A percentile compares a stretch with the other conserved stretches of the same genome.
Evolutionary conservation across 2,329 filamentous ascomycete genomes (phyloP).

Genomic region (Macroventuria anomochaeta): DNA sequence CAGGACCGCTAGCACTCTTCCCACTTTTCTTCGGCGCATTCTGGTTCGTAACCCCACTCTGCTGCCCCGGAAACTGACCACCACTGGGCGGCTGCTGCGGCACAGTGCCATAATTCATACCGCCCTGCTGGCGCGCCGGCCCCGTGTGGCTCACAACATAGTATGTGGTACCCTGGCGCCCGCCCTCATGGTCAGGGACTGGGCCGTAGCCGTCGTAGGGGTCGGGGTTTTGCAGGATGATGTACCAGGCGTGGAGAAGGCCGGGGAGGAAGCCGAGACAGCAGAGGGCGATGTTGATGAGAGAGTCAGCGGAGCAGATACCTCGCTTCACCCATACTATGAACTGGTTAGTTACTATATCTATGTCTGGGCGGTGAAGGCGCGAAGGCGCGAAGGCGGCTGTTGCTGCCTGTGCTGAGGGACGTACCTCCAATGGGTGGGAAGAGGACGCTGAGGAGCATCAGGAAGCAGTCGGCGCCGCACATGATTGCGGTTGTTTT

Average conservation of each 20-base stretch:
- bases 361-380: not conserved
- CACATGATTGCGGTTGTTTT: conserved; percentile 56
- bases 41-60: conserved; percentile 44
- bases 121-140: conserved; percentile 48
- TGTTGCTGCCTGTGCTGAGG: no score
- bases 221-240: conserved; percentile 90
- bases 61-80: conserved; percentile 53
- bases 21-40: conserved; percentile 25
- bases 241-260: conserved; percentile 96
- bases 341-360: conserved; percentile 15
- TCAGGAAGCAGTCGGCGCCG: conserved; percentile 66
- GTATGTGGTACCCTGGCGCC: conserved; percentile 36
- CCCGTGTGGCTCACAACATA: conserved; percentile 37
- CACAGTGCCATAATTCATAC: conserved; percentile 52
- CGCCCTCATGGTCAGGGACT: conserved; percentile 60
- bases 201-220: conserved; percentile 66
- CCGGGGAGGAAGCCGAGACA: conserved; percentile 70
- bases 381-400: not conserved
- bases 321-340: conserved; percentile 96
- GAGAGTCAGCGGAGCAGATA: conserved; percentile 86
- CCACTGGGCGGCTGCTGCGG: conserved; percentile 40
- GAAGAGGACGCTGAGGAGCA: conserved; percentile 66
- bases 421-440: conserved; percentile 63
- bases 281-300: conserved; percentile 95
- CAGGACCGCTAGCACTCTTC: conserved; percentile 13